Conservation (phyloP, 1,284 basidiomycete species). For the Cutaneotrichosporon mucoides region DNA sequence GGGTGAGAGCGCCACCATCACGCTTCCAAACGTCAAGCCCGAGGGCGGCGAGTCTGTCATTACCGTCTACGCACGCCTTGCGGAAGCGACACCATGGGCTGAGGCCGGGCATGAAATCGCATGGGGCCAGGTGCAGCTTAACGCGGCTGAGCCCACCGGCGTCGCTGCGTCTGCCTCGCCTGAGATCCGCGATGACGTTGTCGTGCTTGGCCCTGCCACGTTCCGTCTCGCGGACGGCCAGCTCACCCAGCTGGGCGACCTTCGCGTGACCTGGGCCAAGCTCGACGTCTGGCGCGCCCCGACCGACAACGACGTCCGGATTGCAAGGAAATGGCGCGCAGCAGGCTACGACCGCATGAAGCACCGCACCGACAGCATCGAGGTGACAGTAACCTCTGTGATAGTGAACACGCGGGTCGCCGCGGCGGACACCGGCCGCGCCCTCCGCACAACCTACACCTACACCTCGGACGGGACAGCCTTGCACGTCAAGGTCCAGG, state of each 20-base stretch:
- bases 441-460: conserved; percentile 15
- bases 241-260: conserved; percentile 11
- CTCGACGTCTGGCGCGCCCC: conserved; percentile 25
- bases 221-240: conserved; percentile 12
- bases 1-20: neutral
- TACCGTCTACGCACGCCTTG: conserved; percentile 10
- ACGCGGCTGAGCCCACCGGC: no score
- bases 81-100: conserved; percentile 12
- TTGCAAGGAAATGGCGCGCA: neutral
- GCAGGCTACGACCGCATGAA: conserved; percentile 24
- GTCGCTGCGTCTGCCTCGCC: neutral
- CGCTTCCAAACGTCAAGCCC: conserved; percentile 4
- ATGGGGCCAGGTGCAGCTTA: conserved; percentile 15
- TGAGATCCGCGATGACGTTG: neutral
- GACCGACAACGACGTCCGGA: conserved; percentile 23
- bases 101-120: conserved; percentile 21
- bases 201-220: conserved; percentile 15
- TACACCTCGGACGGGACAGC: conserved; percentile 11
- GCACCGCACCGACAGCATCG: conserved; percentile 14
- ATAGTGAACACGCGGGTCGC: conserved; percentile 16
- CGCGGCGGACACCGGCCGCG: conserved; percentile 17
- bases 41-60: neutral
- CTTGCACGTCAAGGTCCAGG: conserved; percentile 8
- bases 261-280: neutral
- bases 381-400: conserved; percentile 4